phyloP scores from a whole-genome alignment of 805 yeast species.

The Tanozyma kutaoensis region DNA sequence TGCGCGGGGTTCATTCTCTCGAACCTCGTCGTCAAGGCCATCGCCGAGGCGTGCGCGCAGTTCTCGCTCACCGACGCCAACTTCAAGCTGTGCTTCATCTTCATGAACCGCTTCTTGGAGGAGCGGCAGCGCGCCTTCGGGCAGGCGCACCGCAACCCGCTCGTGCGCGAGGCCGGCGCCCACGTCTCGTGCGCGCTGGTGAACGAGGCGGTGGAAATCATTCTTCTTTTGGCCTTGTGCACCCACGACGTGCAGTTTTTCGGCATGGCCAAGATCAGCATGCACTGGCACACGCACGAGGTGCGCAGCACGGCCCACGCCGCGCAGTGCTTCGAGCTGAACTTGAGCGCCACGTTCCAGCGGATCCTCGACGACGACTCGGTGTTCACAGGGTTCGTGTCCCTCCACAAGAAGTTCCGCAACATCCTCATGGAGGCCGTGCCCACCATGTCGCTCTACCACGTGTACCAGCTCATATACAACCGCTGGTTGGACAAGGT shows the following conservation, averaged over 20 bases:
- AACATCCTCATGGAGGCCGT: slow-evolving; percentile 6
- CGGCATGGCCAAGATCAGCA: slow-evolving; percentile 27
- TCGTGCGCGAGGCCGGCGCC: not conserved
- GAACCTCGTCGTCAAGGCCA: slow-evolving; percentile 17
- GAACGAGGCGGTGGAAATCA: slow-evolving; percentile 33
- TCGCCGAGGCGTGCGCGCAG: slow-evolving; percentile 21
- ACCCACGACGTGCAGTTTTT: slow-evolving; percentile 39
- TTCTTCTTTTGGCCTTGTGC: slow-evolving; percentile 36
- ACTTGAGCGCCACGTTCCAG: slow-evolving; percentile 16
- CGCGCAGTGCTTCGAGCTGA: slow-evolving; percentile 1
- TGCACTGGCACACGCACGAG: slow-evolving; percentile 17
- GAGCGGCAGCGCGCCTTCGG: slow-evolving; percentile 9
- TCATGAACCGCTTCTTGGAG: slow-evolving; percentile 19
- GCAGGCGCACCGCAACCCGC: slow-evolving; percentile 4
- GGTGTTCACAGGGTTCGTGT: slow-evolving; percentile 58
- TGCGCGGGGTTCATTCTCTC: slow-evolving; percentile 13
- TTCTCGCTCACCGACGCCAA: slow-evolving; percentile 20
- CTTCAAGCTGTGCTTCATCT: slow-evolving; percentile 21
- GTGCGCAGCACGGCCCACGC: slow-evolving; percentile 1
- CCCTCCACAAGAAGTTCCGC: slow-evolving; percentile 57
- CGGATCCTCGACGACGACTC: slow-evolving; percentile 31
- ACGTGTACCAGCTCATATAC: slow-evolving; percentile 33
- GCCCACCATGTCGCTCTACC: slow-evolving; percentile 9
- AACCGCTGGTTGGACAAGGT: slow-evolving; percentile 31
- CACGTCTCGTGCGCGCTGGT: slow-evolving; percentile 11